A percentile compares a stretch with the other conserved stretches of the same genome.
Conservation (phyloP, 1,284 basidiomycete genomes). For the Naganishia sp. region DNA sequence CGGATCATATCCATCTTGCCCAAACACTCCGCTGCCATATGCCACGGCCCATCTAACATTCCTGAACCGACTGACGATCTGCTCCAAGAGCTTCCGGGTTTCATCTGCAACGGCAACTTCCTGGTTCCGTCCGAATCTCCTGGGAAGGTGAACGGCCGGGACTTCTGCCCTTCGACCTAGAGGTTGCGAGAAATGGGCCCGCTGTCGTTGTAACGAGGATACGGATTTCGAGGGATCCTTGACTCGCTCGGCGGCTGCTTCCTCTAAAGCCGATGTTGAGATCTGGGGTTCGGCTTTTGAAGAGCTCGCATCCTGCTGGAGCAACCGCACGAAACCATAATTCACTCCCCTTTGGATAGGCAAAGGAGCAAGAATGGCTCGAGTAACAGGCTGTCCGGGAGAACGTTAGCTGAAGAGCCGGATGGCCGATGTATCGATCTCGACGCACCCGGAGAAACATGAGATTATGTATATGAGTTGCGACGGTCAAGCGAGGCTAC, state of each 20-base stretch:
- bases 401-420: background rate
- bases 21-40: conserved; percentile 52
- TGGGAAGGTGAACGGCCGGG: conserved; percentile 27
- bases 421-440: background rate
- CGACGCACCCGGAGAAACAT: conserved; percentile 3
- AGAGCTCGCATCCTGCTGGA: conserved; percentile 13
- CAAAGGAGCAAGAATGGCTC: conserved; percentile 13
- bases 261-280: conserved; percentile 8
- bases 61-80: conserved; percentile 29
- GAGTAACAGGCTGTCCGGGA: conserved; percentile 6
- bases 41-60: conserved; percentile 47
- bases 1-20: conserved; percentile 46
- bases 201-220: conserved; percentile 17
- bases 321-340: conserved; percentile 13
- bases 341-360: conserved; percentile 4
- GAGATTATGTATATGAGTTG: background rate
- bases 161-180: conserved; percentile 7
- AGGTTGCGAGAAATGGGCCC: conserved; percentile 12
- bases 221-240: conserved; percentile 21
- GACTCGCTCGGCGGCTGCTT: conserved; percentile 12
- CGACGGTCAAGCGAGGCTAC: background rate
- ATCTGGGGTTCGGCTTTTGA: background rate
- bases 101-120: conserved; percentile 23
- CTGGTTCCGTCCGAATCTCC: conserved; percentile 28
- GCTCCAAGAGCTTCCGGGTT: conserved; percentile 24